These are phyloP conservation scores for Ophiocordyceps camponoti-saundersi DNA, from an alignment of 2,329 filamentous ascomycete genomes.

Conservation along the genomic window DNA sequence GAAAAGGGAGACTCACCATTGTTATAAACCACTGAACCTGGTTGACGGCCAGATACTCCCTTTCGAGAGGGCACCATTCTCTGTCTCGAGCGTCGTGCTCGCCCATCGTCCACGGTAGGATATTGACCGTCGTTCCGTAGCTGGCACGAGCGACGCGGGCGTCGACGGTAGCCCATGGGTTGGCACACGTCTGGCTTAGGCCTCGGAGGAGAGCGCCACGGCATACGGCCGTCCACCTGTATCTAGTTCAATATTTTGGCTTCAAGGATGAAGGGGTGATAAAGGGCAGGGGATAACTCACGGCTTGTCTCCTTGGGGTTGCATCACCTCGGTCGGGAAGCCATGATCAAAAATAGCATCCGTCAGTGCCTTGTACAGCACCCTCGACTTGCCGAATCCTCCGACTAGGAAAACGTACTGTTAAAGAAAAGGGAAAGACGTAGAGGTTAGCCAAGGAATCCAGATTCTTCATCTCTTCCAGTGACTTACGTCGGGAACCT, in stretches of 20 bases:
- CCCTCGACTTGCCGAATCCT: conserved; percentile 17
- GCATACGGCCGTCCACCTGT: conserved; percentile 18
- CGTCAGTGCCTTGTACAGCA: conserved; percentile 9
- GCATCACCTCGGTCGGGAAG: conserved; percentile 10
- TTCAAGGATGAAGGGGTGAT: background rate
- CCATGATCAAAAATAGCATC: background rate
- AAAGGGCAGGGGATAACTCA: conserved; percentile 8
- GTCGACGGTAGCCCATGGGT: conserved; percentile 1
- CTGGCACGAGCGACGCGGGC: conserved; percentile 11
- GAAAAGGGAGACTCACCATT: conserved; percentile 2
- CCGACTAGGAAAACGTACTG: conserved; percentile 22
- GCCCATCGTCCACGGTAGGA: background rate
- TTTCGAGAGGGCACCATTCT: background rate
- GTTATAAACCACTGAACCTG: conserved; percentile 15
- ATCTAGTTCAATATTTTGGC: too few species aligned
- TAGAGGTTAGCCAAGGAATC: too few species aligned
- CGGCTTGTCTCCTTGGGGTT: conserved; percentile 13
- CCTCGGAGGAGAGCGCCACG: conserved; percentile 15
- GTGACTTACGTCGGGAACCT: conserved; percentile 10
- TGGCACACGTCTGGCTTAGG: conserved; percentile 1
- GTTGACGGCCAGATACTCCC: background rate
- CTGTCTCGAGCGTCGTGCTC: conserved; percentile 4
- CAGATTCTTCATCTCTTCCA: too few species aligned
- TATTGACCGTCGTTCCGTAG: conserved; percentile 5
- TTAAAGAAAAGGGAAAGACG: too few species aligned